Base-by-base conservation (phyloP, 768 basidiomycete genomes). In the Tephrocybe sp. region DNA sequence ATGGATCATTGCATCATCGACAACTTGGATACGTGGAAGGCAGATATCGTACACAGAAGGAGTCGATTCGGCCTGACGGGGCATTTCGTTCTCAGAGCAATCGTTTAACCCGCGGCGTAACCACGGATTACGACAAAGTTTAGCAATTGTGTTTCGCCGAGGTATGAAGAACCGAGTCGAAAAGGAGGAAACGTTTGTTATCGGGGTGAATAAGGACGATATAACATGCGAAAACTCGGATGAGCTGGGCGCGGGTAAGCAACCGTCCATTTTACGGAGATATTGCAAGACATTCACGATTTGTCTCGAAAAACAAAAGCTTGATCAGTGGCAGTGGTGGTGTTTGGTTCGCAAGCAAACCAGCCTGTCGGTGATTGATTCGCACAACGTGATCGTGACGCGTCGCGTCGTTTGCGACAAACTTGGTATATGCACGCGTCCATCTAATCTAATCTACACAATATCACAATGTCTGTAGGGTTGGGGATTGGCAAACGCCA, bases 371-470 rank as follows among this genome's bases (percentile, higher is more conserved):
- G n/a, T n/a, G 45, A 26, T 19, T 23, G 9, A 19, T 14, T 23
- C 9, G 34, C 19, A 14, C 20, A 26, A 46, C 39, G 39, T 48
- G 47, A 32, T 32, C 4, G 38, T 17, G 38, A 48, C 47, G 30
- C 30, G 46, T 36, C 35, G 35, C 35, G 16, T 31, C 22, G 10
- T 12, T 14, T 45, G 41, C n/a, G n/a, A 26, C 23, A 22, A 46
- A 45, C 31, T 26, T 26, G 26, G 26, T 26, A 26, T n/a, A 26
- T 26, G 26, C 26, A 26, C 33, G 14, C 16, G 12, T 30, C 16
- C 14, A 40, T 49, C 48, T 39, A 32, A 49, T 49, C 48, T 49
- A 39, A 49, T 49, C 48, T 49, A 16, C 1, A 1, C 3, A 16
- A 3, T 34, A 14, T 16, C 10, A 12, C 36, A 48, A 39, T 5